These are phyloP conservation scores for Fusarium pseudoanthophilum DNA, from an alignment of 2,329 filamentous ascomycete genomes.

Conservation along the genomic window DNA sequence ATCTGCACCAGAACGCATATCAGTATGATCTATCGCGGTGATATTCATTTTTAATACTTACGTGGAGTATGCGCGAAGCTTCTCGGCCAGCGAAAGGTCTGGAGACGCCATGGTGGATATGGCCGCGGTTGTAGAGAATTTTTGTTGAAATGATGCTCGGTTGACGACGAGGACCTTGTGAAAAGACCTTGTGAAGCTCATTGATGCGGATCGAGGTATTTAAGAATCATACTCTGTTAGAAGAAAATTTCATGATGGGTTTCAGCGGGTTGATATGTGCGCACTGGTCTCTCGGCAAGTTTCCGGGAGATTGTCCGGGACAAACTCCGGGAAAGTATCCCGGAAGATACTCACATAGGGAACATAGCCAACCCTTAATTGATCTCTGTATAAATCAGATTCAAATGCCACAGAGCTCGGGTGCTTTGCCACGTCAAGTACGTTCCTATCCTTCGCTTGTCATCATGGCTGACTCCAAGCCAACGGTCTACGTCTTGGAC, in stretches of 20 bases:
- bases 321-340: fast-evolving
- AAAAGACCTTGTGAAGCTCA: fast-evolving
- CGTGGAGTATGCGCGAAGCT: not conserved
- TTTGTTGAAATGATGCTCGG: fast-evolving
- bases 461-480: not conserved
- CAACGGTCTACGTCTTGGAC: not conserved
- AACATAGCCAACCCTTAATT: fast-evolving
- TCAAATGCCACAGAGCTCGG: fast-evolving
- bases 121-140: not conserved
- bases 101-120: not conserved
- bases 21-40: fast-evolving
- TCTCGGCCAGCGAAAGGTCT: not conserved
- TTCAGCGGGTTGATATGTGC: fast-evolving
- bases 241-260: too few species aligned
- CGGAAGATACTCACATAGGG: fast-evolving
- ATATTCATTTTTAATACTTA: fast-evolving
- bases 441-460: fast-evolving
- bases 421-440: too few species aligned
- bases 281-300: not conserved
- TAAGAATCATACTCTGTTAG: too few species aligned
- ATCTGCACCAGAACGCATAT: not conserved
- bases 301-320: not conserved
- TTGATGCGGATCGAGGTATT: too few species aligned
- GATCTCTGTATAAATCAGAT: too few species aligned
- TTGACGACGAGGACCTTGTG: not conserved